Conservation (phyloP, 2,329 filamentous ascomycete species). For the Fusarium caatingaense region DNA sequence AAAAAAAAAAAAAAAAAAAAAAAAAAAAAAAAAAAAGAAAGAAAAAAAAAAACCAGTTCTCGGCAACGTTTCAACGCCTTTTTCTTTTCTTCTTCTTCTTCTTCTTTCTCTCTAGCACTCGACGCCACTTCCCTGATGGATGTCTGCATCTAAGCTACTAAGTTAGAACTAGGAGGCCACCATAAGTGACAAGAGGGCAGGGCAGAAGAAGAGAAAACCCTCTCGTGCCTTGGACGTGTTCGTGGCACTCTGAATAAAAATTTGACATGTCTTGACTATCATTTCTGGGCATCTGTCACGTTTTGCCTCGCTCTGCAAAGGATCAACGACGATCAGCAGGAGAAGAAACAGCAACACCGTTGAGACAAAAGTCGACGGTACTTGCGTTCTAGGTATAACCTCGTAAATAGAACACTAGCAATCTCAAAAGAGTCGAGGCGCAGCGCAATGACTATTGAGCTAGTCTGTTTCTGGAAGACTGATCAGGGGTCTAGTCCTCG, state of each 20-base stretch:
- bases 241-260: neutral
- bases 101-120: conserved; percentile 7
- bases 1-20: neutral
- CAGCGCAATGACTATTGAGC: conserved; percentile 13
- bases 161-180: neutral
- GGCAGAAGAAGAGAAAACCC: neutral
- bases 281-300: conserved; percentile 33
- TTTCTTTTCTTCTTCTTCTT: neutral
- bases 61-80: conserved; percentile 24
- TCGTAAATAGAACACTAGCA: conserved; percentile 29
- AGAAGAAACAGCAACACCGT: conserved; percentile 5
- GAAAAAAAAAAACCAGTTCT: neutral
- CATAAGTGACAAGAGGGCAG: neutral
- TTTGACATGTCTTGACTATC: neutral
- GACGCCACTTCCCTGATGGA: conserved; percentile 25
- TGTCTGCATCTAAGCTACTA: neutral
- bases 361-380: conserved; percentile 10
- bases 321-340: conserved; percentile 30
- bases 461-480: conserved; percentile 11
- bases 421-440: conserved; percentile 28
- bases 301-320: conserved; percentile 18
- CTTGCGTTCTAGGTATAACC: conserved; percentile 17
- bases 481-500: conserved; percentile 1
- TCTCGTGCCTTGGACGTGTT: neutral
- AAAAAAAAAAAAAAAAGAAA: neutral